Evolutionary conservation across 148 eudicot genomes (phyloP).

Genomic region (Amaranthus palmeri): DNA sequence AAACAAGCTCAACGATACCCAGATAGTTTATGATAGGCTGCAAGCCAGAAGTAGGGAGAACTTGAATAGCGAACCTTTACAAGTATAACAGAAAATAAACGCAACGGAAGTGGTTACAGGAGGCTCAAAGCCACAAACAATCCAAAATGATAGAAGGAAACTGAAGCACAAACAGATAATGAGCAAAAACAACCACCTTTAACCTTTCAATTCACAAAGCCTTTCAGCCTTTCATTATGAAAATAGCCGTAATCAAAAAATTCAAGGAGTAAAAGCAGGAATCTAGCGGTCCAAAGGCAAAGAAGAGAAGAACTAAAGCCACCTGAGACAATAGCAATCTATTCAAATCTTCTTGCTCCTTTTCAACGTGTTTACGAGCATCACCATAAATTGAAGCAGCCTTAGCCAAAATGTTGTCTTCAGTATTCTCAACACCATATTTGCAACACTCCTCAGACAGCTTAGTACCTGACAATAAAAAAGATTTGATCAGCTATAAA

Average conservation of each 20-base stretch:
- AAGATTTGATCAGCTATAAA: not conserved
- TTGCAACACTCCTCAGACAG: constrained; percentile 94
- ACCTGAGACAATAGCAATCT: constrained; percentile 71
- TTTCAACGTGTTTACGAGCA: constrained; percentile 88
- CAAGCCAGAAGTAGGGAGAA: no score
- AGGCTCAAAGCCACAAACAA: not conserved
- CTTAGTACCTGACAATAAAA: constrained; percentile 56
- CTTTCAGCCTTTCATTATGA: not conserved
- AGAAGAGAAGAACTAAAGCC: constrained; percentile 8
- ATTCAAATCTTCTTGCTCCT: constrained; percentile 87
- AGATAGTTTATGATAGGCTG: no score
- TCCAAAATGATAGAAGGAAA: not conserved
- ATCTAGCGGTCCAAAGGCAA: not conserved
- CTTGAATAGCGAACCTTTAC: no score
- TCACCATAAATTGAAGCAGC: constrained; percentile 92
- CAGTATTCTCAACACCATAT: constrained; percentile 79
- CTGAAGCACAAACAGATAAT: not conserved
- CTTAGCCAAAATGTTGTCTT: constrained; percentile 81
- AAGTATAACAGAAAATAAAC: no score
- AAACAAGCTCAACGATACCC: no score
- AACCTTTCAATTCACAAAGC: not conserved
- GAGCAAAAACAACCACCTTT: not conserved
- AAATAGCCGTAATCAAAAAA: not conserved
- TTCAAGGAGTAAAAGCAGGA: not conserved
- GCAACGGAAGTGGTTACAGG: not conserved